A percentile compares a stretch with the other conserved stretches of the same genome.
Conservation (phyloP, 1,284 basidiomycete genomes). For the Malassezia japonica region DNA sequence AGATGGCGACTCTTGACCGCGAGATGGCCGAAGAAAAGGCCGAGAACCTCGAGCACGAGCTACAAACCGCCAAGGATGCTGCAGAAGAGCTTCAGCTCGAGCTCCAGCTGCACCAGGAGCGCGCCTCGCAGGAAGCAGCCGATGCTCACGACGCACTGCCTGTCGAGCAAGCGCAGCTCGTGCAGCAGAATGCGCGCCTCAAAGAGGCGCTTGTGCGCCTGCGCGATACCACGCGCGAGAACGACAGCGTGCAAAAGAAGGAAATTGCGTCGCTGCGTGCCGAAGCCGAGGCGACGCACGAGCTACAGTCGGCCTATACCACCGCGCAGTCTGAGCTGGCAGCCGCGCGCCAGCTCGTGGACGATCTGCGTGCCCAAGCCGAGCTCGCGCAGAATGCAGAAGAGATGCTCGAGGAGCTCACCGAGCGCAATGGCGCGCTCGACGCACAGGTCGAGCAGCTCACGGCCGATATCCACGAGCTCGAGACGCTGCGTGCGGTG, state of each 20-base stretch:
- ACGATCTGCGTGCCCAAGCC: slow-evolving; percentile 85
- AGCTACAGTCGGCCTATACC: slow-evolving; percentile 27
- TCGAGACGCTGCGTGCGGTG: slow-evolving; percentile 88
- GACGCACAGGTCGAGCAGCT: slow-evolving; percentile 87
- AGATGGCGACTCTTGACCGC: slow-evolving; percentile 89
- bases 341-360: slow-evolving; percentile 65
- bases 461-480: slow-evolving; percentile 84
- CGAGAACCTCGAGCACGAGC: slow-evolving; percentile 66
- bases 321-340: slow-evolving; percentile 23
- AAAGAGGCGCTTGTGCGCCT: slow-evolving; percentile 11
- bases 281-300: slow-evolving; percentile 54
- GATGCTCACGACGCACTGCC: slow-evolving; percentile 22
- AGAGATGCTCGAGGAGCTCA: slow-evolving; percentile 89
- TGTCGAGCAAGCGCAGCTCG: slow-evolving; percentile 22
- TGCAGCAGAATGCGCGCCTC: slow-evolving; percentile 18
- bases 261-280: slow-evolving; percentile 80
- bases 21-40: slow-evolving; percentile 92
- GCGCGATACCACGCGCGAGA: slow-evolving; percentile 76
- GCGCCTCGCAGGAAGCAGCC: slow-evolving; percentile 22
- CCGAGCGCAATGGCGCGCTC: slow-evolving; percentile 71
- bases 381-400: slow-evolving; percentile 91
- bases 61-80: slow-evolving; percentile 67
- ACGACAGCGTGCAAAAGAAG: slow-evolving; percentile 70
- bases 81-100: slow-evolving; percentile 76
- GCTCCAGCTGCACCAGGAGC: slow-evolving; percentile 60